phyloP scores from a whole-genome alignment of 139 green algal species.

The Chlamydomonas sphaeroides region DNA sequence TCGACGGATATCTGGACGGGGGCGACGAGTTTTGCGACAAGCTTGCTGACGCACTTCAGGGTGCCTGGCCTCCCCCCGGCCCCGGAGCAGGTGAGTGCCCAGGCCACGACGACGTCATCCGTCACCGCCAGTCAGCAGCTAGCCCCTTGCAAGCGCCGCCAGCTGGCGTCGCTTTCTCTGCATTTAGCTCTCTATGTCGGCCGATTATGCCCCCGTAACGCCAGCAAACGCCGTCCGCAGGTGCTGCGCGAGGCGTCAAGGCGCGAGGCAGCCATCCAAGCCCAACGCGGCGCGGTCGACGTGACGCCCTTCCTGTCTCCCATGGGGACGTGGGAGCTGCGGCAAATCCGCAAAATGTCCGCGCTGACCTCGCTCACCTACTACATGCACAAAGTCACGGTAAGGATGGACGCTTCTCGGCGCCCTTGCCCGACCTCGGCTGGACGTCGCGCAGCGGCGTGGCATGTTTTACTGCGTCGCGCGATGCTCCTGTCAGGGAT shows the following conservation, averaged over 20 bases:
- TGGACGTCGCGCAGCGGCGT: too few species aligned
- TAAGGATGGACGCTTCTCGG: too few species aligned
- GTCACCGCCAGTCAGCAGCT: too few species aligned
- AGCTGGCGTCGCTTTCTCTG: too few species aligned
- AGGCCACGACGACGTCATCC: too few species aligned
- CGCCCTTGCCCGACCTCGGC: too few species aligned
- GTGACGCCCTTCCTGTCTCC: constrained; percentile 64
- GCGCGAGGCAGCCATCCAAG: constrained; percentile 31
- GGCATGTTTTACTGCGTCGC: too few species aligned
- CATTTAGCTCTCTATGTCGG: too few species aligned
- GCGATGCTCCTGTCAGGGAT: too few species aligned
- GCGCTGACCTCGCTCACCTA: constrained; percentile 43
- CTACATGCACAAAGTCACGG: constrained; percentile 45
- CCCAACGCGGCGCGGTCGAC: constrained; percentile 51
- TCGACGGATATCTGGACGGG: not conserved
- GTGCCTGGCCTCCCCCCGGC: not conserved
- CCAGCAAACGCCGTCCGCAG: too few species aligned
- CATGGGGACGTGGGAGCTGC: constrained; percentile 65
- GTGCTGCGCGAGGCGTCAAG: constrained; percentile 36
- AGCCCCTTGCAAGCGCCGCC: too few species aligned
- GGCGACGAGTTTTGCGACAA: not conserved
- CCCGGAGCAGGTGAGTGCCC: not conserved
- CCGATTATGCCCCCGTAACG: too few species aligned
- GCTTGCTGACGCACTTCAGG: constrained; percentile 20
- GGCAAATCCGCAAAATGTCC: constrained; percentile 70